Evolutionary conservation across 352 stramenopile species (phyloP), one percentile per base, ranked within the genome.

Genomic region (Blastocystis sp.): DNA sequence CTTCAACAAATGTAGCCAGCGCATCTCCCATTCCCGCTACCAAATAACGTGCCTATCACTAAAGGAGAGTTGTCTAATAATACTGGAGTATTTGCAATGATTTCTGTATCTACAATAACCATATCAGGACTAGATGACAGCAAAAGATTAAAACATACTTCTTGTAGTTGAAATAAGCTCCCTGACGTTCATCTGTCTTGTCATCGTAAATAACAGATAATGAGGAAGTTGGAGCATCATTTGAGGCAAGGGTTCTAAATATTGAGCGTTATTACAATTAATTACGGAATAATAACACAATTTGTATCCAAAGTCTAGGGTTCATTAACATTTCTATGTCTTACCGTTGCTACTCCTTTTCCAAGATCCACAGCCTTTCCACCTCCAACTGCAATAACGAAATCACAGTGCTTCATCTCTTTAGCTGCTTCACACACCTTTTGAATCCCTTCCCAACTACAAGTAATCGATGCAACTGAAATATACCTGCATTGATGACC

Each of bases 81-180:
- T 17, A 84, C 73, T 4, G 78, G 78, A 76, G 78, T 33, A 62
- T 89, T 75, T 33, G 48, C 78, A 35, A 89, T 89, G 30, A 89
- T 79, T 56, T 89, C 78, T 1, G 78, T 79, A 56, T 89, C 78
- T 1, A 89, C 51, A 37, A 89, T 53, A 5, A 89, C 66, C 66
- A 89, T 79, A 33, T 76, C 78, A 15, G 78, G 78, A 89, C 78
- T 89, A 89, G 11, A 27, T 42, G 24, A 62, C 22, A 35, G 24
- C 1, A 0, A 33, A 19, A 15, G 51, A n/a, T 1, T 7, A 48
- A n/a, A 37, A 58, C 7, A 1, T 33, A 89, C 78, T 89, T 89
- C 42, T 79, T 79, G 66, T 89, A 89, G 78, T 89, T 89, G 27
- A 89, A 89, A 30, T 79, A 79, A 7, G 78, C 78, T 40, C 66